Evolutionary conservation across 208 protist genomes (phyloP), one percentile per base, ranked within the genome.

Genomic region (Acanthamoeba triangularis): DNA sequence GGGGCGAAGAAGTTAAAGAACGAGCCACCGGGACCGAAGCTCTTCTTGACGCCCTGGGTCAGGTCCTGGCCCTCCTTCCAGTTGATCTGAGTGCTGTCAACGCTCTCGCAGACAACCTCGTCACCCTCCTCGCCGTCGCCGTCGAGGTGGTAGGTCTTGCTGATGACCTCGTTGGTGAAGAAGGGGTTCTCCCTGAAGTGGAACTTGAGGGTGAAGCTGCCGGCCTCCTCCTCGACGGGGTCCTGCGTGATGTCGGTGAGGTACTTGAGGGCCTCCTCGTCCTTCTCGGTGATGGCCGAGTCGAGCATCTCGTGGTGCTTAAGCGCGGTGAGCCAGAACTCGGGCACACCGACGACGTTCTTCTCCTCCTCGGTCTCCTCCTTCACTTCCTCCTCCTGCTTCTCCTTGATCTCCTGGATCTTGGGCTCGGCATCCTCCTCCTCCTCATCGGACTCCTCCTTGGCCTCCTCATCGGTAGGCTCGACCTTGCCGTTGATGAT

Each of bases 241-340:
- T 95, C 93, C 28, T 52, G 41, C 13, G 78, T 91, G 93, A 95
- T 93, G 82, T 95, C 84, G 25, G 25, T n/a, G 20, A 95, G 93
- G 80, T 94, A 93, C 54, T 90, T 52, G 56, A 95, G 82, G 30
- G 63, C 63, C 37, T 63, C 59, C 41, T 91, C 80, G 63, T 95
- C 93, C 93, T 95, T 65, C 30, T 90, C 80, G 49, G n/a, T 93
- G 59, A 95, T 92, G 80, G 54, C 80, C 18, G 20, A 37, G 65
- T 74, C 84, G 69, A 96, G 14, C 35, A 96, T 30, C 20, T 67
- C 65, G 94, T 96, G 74, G 54, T 82, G 30, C 41, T 61, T 59
- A 47, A 97, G 95, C 3, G 84, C 95, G 16, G 65, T 88, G 74
- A 95, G 90, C 96, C 96, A 97, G 87, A 97, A 97, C n/a, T 96